A percentile compares a stretch with the other conserved stretches of the same genome.
Conservation (phyloP, 2,329 filamentous ascomycete genomes). For the Meredithiella fracta region DNA sequence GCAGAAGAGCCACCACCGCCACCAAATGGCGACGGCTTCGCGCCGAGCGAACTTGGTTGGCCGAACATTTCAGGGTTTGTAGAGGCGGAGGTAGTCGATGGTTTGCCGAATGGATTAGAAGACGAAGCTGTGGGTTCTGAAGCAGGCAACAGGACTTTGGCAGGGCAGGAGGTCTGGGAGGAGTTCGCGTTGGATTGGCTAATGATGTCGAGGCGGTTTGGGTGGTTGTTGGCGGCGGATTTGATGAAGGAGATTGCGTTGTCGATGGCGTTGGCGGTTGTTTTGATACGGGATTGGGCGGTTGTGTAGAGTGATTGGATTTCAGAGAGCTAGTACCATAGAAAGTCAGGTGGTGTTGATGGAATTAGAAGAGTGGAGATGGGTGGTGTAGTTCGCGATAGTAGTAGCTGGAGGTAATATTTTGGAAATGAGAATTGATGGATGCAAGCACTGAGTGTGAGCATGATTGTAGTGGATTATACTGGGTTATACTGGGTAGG, state of each 20-base stretch:
- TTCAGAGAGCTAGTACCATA: constrained; percentile 34
- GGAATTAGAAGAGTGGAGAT: too few species aligned
- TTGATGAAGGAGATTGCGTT: constrained; percentile 57
- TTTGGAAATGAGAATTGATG: not conserved
- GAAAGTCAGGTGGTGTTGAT: too few species aligned
- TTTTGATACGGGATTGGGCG: constrained; percentile 54
- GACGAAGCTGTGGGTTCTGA: not conserved
- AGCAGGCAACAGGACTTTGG: not conserved
- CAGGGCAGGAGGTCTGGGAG: constrained; percentile 20
- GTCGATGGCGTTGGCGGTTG: constrained; percentile 49
- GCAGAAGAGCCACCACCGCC: constrained; percentile 16
- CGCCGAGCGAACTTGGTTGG: constrained; percentile 28
- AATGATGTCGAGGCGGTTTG: constrained; percentile 55
- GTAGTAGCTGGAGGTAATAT: too few species aligned
- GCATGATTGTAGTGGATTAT: not conserved
- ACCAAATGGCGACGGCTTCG: constrained; percentile 22
- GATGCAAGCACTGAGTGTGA: not conserved
- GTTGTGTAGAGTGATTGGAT: constrained; percentile 45
- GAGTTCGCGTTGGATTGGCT: constrained; percentile 28
- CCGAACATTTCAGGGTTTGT: constrained; percentile 18
- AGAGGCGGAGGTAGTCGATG: constrained; percentile 28
- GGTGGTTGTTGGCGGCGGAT: constrained; percentile 50
- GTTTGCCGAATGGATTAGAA: constrained; percentile 10
- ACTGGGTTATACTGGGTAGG: too few species aligned
- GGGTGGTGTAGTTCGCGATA: too few species aligned